Evolutionary conservation across 176 grass and related monocot species (phyloP).

Genomic region (Triticum urartu): DNA sequence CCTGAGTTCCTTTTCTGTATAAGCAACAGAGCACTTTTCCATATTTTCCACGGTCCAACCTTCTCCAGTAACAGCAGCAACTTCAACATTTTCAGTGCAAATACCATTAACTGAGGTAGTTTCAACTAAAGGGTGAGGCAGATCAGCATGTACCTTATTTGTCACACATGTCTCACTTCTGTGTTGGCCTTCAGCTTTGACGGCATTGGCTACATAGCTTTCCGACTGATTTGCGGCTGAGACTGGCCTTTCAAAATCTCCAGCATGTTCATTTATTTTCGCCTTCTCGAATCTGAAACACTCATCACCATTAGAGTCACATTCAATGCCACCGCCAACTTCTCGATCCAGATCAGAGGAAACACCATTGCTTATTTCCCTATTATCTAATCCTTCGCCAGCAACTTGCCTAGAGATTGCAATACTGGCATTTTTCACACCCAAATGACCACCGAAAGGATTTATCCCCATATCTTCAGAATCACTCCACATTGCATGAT

Average conservation of each 20-base stretch:
- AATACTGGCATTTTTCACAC: neutral
- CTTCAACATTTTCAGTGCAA: conserved; percentile 15
- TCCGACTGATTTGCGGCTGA: neutral
- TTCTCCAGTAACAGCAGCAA: conserved; percentile 8
- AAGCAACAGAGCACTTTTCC: conserved; percentile 61
- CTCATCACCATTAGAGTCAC: neutral
- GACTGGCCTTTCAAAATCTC: neutral
- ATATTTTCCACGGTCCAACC: conserved; percentile 37
- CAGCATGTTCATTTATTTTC: neutral
- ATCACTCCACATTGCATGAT: neutral
- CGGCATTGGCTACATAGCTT: neutral
- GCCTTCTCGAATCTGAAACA: neutral
- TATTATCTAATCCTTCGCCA: neutral
- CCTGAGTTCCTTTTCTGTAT: conserved; percentile 49
- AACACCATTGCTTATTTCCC: neutral
- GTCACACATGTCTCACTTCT: neutral
- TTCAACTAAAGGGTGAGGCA: neutral
- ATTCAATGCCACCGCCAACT: neutral
- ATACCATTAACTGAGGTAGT: neutral
- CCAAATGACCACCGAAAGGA: neutral
- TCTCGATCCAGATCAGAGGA: neutral
- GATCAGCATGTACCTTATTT: neutral
- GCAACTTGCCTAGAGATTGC: neutral
- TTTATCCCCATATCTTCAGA: neutral
- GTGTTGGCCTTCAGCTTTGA: neutral